Conservation (phyloP, 176 grass and related monocot species). For the Coix lacrymajobi region DNA sequence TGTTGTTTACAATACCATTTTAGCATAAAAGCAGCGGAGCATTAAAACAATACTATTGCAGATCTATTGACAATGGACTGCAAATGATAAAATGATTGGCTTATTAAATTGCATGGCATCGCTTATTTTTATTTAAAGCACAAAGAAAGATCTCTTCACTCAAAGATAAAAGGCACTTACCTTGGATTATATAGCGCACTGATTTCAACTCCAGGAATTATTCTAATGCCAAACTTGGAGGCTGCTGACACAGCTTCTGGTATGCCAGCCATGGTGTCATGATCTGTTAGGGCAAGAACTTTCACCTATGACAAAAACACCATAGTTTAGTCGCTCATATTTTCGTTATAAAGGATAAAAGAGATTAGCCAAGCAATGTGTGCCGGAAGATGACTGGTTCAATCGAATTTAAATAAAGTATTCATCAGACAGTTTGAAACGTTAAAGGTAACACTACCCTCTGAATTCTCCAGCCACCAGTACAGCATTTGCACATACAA, state of each 20-base stretch:
- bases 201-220: conserved; percentile 94
- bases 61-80: background rate
- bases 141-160: background rate
- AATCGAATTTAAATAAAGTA: background rate
- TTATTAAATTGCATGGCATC: conserved; percentile 9
- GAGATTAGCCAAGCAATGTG: background rate
- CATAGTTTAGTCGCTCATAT: conserved; percentile 32
- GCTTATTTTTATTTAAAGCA: background rate
- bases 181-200: conserved; percentile 75
- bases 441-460: background rate
- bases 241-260: conserved; percentile 70
- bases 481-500: background rate
- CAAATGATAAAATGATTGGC: background rate
- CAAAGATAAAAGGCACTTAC: conserved; percentile 23
- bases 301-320: conserved; percentile 53
- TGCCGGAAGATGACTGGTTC: background rate
- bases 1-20: background rate
- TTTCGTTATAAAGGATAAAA: too few relatives aligned
- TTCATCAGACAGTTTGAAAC: background rate
- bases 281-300: conserved; percentile 93
- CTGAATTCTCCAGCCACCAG: background rate
- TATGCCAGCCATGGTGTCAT: conserved; percentile 92
- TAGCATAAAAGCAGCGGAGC: background rate
- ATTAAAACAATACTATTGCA: background rate
- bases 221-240: conserved; percentile 70